Evolutionary conservation across 345 rosid genomes (phyloP).

Genomic region (Trapa incisa): DNA sequence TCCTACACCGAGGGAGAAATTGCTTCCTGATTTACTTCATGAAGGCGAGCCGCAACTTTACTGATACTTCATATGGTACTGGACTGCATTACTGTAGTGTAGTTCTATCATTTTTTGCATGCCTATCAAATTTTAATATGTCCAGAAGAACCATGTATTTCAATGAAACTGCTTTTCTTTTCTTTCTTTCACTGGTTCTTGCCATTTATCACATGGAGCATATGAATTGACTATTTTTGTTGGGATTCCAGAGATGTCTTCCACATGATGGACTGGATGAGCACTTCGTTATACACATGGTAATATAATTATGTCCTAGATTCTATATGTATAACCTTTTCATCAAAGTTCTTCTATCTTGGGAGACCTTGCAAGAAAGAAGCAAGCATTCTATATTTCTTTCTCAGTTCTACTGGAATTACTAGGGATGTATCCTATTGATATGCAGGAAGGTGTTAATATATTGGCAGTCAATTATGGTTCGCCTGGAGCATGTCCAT

Average conservation of each 20-base stretch:
- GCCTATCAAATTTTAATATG: background rate
- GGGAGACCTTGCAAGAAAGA: background rate
- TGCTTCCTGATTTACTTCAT: background rate
- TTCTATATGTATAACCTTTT: background rate
- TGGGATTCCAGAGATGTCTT: slow-evolving; percentile 64
- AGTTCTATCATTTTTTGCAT: background rate
- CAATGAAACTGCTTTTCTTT: background rate
- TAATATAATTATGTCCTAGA: slow-evolving; percentile 14
- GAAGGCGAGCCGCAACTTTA: background rate
- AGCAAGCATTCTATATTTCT: background rate
- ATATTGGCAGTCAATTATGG: slow-evolving; percentile 78
- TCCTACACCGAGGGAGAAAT: background rate
- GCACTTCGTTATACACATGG: slow-evolving; percentile 78
- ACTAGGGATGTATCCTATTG: background rate
- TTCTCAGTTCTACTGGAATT: background rate
- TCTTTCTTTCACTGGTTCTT: background rate
- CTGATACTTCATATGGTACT: background rate
- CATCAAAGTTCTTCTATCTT: background rate
- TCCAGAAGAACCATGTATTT: background rate
- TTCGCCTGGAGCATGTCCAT: slow-evolving; percentile 63
- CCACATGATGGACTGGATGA: slow-evolving; percentile 75
- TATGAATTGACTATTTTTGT: slow-evolving; percentile 11
- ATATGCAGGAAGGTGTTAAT: slow-evolving; percentile 62
- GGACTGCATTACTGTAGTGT: background rate
- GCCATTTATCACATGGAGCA: background rate